Evolutionary conservation across 148 eudicot species (phyloP), one percentile per base, ranked within the genome.

Genomic region (Vaccinium corymbosum): DNA sequence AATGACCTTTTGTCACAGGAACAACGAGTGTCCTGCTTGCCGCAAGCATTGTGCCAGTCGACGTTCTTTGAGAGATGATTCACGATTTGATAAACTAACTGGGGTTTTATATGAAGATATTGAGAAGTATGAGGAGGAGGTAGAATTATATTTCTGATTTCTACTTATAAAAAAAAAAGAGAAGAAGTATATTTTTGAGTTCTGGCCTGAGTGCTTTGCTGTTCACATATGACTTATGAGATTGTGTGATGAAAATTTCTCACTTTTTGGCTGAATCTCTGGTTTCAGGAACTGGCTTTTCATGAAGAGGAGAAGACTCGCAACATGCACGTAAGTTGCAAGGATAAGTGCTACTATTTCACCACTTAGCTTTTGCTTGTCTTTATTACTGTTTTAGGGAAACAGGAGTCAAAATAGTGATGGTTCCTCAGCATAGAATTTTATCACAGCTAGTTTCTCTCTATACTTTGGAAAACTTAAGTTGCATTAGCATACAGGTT

Each of bases 1-100:
- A 29, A 56, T 61, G 78, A 22, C 38, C 38, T 51, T 57, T 85
- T 55, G 12, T 46, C 50, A 22, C 76, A 90, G 92, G 84, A 90
- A 90, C 83, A 90, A 90, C 38, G 92, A 90, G 81, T 90, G 92
- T 78, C 92, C 92, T 82, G 91, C 92, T 86, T 90, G 92, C 87
- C 92, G 92, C 72, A 90, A 86, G 38, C 92, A 90, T 83, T 90
- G 92, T 85, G 86, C 92, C 80, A 90, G 92, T 61, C 92, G 91
- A 32, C 92, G 92, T 78, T 90, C 92, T 84, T 80, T 90, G 76
- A 88, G 92, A 86, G 92, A 90, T 89, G 92, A 90, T 87, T 89
- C 89, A 10, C 88, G 87, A 74, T 90, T 68, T 86, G 92, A 90
- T 82, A 83, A 83, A 51, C 11, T 90, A 48, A 90, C 85, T 55